Conservation (phyloP, 2,329 filamentous ascomycete species). For the Sporothrix variecibatus region DNA sequence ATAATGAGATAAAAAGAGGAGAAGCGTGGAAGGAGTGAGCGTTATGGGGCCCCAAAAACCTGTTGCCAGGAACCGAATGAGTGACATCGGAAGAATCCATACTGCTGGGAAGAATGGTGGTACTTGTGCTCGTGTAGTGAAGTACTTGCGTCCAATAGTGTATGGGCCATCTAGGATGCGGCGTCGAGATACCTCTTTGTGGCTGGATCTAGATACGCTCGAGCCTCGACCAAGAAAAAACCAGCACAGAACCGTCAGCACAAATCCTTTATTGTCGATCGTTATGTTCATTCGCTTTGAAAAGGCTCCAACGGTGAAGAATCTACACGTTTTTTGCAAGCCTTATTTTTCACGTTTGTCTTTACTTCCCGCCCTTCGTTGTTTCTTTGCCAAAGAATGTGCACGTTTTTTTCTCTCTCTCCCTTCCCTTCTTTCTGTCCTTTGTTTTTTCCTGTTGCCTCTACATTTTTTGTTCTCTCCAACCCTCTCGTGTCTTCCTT, state of each 20-base stretch:
- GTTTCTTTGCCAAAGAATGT: background rate
- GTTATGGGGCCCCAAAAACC: background rate
- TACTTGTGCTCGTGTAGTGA: background rate
- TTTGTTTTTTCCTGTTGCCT: background rate
- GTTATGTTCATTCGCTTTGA: background rate
- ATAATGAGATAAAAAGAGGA: background rate
- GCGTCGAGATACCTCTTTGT: background rate
- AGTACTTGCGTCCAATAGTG: background rate
- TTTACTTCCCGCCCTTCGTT: background rate
- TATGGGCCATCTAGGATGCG: background rate
- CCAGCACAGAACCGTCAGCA: background rate
- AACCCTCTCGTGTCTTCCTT: background rate
- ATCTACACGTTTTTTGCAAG: background rate
- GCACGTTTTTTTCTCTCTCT: background rate
- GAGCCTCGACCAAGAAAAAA: background rate
- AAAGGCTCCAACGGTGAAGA: slow-evolving; percentile 9
- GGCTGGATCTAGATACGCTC: background rate
- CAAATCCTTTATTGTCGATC: background rate
- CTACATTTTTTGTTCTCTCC: background rate
- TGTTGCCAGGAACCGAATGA: background rate
- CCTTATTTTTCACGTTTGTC: background rate
- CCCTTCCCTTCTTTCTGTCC: background rate
- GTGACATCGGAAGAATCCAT: background rate
- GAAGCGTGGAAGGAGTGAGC: background rate
- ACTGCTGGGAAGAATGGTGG: background rate